A percentile compares a stretch with the other conserved stretches of the same genome.
Conservation (phyloP, 495 filamentous ascomycete genomes). For the Darksidea phi region DNA sequence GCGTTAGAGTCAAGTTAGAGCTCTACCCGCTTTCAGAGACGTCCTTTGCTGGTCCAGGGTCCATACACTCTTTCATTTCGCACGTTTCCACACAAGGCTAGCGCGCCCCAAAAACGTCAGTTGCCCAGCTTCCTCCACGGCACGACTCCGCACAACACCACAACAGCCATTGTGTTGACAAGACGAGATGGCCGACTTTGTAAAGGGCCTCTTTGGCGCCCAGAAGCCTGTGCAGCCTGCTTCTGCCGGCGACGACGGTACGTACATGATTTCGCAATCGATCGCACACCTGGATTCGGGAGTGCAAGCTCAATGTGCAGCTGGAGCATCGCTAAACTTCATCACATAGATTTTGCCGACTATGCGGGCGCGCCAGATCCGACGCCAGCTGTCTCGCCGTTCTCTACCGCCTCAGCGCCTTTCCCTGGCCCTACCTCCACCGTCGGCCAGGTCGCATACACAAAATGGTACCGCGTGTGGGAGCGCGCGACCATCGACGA, state of each 20-base stretch:
- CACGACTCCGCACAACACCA: constrained; percentile 1
- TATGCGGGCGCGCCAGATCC: constrained; percentile 45
- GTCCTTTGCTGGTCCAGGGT: not conserved
- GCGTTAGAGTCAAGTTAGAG: no score
- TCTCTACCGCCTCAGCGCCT: constrained; percentile 47
- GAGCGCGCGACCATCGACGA: constrained; percentile 78
- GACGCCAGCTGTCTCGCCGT: constrained; percentile 42
- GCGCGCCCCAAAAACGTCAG: constrained; percentile 3
- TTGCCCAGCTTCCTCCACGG: constrained; percentile 3
- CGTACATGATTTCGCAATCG: not conserved
- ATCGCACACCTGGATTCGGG: not conserved
- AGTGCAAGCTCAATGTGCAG: not conserved
- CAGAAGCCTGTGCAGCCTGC: constrained; percentile 35
- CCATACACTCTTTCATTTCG: not conserved
- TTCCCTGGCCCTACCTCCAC: constrained; percentile 48
- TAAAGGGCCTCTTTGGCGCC: constrained; percentile 42
- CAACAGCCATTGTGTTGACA: constrained; percentile 12
- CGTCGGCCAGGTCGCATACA: constrained; percentile 58
- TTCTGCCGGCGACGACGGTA: constrained; percentile 37
- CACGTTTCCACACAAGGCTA: not conserved
- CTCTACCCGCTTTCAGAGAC: no score
- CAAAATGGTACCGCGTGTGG: constrained; percentile 95
- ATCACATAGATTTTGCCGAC: constrained; percentile 51
- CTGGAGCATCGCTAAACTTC: not conserved
- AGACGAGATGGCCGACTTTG: constrained; percentile 40